Evolutionary conservation across 176 grass and related monocot genomes (phyloP).

Genomic region (Melocanna baccifera): DNA sequence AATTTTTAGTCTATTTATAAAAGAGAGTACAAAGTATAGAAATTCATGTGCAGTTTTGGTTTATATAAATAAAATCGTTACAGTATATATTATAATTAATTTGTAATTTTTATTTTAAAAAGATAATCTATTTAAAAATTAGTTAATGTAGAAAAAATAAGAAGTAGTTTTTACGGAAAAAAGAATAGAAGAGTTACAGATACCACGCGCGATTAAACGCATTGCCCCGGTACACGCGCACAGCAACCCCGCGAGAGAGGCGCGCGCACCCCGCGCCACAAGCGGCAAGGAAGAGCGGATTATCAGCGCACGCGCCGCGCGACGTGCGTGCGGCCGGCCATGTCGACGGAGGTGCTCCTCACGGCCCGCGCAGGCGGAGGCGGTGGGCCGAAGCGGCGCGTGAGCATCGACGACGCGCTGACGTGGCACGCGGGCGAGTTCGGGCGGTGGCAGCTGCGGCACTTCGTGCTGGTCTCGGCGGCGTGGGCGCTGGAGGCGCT

Average conservation of each 20-base stretch:
- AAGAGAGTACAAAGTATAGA: too few species aligned
- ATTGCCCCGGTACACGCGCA: not conserved
- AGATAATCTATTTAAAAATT: too few species aligned
- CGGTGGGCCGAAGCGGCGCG: not conserved
- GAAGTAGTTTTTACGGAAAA: too few species aligned
- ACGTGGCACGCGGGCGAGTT: constrained; percentile 64
- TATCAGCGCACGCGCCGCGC: not conserved
- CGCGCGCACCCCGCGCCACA: not conserved
- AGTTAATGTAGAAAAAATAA: too few species aligned
- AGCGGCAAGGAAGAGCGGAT: not conserved
- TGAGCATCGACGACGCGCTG: constrained; percentile 82
- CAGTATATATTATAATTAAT: too few species aligned
- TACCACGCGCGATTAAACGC: not conserved
- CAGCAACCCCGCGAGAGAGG: too few species aligned
- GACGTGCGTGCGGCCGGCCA: not conserved
- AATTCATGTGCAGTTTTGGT: too few species aligned
- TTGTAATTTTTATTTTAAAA: too few species aligned
- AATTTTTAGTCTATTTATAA: too few species aligned
- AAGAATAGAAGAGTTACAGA: too few species aligned
- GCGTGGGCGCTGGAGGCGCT: constrained; percentile 91
- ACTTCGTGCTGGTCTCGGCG: constrained; percentile 71
- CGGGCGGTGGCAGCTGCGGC: constrained; percentile 91
- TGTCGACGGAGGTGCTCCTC: constrained; percentile 45
- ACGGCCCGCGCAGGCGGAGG: not conserved
- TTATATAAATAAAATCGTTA: too few species aligned